Evolutionary conservation across 73 alveolate species (phyloP).

Genomic region (Tetrahymena thermophila): DNA sequence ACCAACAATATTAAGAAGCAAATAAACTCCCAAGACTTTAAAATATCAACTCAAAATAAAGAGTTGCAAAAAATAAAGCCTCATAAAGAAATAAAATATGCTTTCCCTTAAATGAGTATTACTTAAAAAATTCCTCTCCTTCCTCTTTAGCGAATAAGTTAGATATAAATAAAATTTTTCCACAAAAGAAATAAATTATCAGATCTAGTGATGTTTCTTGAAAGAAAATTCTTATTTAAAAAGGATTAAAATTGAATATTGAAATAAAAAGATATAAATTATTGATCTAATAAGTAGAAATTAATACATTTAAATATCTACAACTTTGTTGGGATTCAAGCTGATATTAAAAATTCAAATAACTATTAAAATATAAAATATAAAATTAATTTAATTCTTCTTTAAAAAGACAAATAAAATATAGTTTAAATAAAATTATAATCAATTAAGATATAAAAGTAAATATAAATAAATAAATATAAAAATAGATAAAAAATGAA

Average conservation of each 20-base stretch:
- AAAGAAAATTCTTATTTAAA: not conserved
- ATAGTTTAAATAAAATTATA: too few species aligned
- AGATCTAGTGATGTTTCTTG: not conserved
- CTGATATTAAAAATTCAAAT: too few species aligned
- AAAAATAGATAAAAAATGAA: too few species aligned
- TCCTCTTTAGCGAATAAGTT: not conserved
- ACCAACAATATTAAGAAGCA: not conserved
- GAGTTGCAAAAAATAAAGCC: not conserved
- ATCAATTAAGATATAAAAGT: too few species aligned
- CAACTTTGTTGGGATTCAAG: too few species aligned
- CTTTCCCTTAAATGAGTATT: not conserved
- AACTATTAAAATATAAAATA: too few species aligned
- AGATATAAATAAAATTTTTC: not conserved
- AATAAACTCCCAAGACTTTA: not conserved
- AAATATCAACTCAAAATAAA: not conserved
- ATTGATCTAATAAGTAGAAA: not conserved
- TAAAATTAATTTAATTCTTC: too few species aligned
- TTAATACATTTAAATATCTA: too few species aligned
- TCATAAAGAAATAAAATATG: not conserved
- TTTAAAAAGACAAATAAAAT: too few species aligned
- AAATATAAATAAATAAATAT: too few species aligned
- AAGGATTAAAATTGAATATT: not conserved
- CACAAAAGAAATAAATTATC: not conserved
- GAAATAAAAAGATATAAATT: not conserved
- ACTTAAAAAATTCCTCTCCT: not conserved